phyloP scores from a whole-genome alignment of 73 alveolate genomes.

The Effrenium voratum region DNA sequence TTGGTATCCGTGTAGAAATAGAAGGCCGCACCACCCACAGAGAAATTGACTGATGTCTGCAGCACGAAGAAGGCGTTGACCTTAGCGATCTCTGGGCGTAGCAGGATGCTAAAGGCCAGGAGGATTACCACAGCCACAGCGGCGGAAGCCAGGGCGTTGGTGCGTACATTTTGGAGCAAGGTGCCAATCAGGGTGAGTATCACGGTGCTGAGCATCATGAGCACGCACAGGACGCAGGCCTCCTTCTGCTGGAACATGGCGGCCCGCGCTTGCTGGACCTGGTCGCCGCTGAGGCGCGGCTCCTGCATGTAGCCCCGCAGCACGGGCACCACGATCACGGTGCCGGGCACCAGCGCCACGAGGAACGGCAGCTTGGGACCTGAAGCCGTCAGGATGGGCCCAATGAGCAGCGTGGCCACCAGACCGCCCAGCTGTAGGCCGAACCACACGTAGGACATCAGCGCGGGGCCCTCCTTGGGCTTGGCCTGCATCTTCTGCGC shows the following conservation, averaged over 20 bases:
- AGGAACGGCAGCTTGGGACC: conserved; percentile 83
- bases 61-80: conserved; percentile 60
- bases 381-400: conserved; percentile 39
- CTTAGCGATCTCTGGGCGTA: conserved; percentile 71
- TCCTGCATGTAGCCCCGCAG: conserved; percentile 72
- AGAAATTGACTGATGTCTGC: conserved; percentile 77
- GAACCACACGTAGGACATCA: conserved; percentile 82
- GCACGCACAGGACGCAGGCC: conserved; percentile 57
- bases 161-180: conserved; percentile 6
- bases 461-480: conserved; percentile 71
- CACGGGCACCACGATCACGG: conserved; percentile 60
- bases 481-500: conserved; percentile 81
- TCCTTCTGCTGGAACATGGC: conserved; percentile 64
- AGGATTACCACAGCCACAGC: conserved; percentile 44
- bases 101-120: conserved; percentile 32
- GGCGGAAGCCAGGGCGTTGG: conserved; percentile 50
- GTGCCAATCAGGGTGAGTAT: conserved; percentile 36
- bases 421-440: conserved; percentile 86
- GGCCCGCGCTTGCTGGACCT: conserved; percentile 19
- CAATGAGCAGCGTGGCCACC: conserved; percentile 54
- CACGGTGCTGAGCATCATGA: conserved; percentile 42
- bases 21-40: conserved; percentile 86
- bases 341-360: conserved; percentile 61
- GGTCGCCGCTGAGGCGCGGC: neutral
- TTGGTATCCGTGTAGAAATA: conserved; percentile 83